A percentile compares a stretch with the other conserved stretches of the same genome.
These are phyloP conservation scores for Choiromyces venosus DNA, from an alignment of 495 filamentous ascomycete species.

Conservation along the genomic window DNA sequence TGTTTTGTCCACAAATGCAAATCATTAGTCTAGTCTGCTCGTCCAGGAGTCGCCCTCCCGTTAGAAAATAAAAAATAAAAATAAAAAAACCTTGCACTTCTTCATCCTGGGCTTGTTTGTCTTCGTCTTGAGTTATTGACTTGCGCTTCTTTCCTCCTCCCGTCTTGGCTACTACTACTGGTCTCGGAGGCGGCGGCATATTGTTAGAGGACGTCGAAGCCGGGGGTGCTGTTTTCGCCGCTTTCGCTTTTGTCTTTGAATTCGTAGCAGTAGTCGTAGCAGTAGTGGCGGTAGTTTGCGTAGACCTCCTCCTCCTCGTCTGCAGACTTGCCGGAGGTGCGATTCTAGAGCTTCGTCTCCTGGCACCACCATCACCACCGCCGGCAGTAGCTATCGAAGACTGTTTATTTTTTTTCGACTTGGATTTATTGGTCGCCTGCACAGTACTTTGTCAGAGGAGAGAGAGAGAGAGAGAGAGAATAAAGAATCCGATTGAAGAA, in stretches of 20 bases:
- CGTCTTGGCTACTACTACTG: not conserved
- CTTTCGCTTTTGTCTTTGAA: not conserved
- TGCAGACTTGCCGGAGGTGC: not conserved
- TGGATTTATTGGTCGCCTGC: not conserved
- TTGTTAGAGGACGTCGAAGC: not conserved
- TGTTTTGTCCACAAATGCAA: not conserved
- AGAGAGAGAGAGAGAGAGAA: not conserved
- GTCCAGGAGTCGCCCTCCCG: no score
- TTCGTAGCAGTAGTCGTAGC: not conserved
- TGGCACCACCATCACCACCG: not conserved
- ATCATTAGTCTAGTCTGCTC: not conserved
- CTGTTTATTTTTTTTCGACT: not conserved
- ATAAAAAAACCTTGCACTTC: not conserved
- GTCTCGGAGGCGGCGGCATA: not conserved
- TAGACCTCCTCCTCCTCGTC: not conserved
- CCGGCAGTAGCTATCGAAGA: not conserved
- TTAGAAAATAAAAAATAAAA: not conserved
- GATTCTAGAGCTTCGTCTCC: not conserved
- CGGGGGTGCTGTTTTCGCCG: not conserved
- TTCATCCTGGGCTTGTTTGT: not conserved
- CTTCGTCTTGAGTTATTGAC: not conserved
- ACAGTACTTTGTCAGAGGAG: not conserved
- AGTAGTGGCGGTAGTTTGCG: not conserved
- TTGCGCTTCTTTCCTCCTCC: not conserved
- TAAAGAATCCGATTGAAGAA: no score